Evolutionary conservation across 306 rosid species (phyloP), one percentile per base, ranked within the genome.

Genomic region (Vicia faba): DNA sequence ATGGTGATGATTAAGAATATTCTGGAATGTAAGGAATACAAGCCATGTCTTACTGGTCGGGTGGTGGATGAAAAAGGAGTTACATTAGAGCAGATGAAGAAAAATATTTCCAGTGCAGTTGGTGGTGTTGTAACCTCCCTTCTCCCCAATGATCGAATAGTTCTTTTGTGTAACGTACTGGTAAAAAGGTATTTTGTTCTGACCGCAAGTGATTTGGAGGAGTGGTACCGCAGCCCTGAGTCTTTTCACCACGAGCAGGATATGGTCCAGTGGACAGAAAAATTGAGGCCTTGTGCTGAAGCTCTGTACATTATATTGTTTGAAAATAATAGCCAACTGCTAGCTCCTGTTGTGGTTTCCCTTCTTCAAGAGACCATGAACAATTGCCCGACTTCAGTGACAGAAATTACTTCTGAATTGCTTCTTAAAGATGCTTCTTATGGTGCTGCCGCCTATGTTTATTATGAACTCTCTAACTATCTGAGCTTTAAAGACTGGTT

Each of bases 231-330:
- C 68, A 88, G 84, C 71, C 93, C 98, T 0, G 98, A 92, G 70
- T 75, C 88, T 74, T 92, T 92, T 75, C 98, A 92, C 78, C 98
- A 92, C 8, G 98, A 92, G 86, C 96, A 92, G 80, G 98, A 92
- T 82, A 92, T 92, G 98, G 82, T 92, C 78, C 95, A 89, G 85
- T 92, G 98, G 96, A 89, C 96, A 28, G 98, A 92, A 82, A 92
- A 87, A 79, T 80, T 92, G 76, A 86, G 98, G 80, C 98, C 98
- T 46, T 92, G 96, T 67, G 96, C 98, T 60, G 98, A 92, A 77
- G 98, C 98, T 70, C 70, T 92, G 51, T 92, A 87, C 81, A 92
- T 92, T 33, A 89, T 92, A 65, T 72, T 92, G 79, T 92, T 92
- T 86, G 96, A 89, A 87, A 92, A 86, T 73, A 79, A 92, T 75